A percentile compares a stretch with the other conserved stretches of the same genome.
phyloP scores from a whole-genome alignment of 2,329 filamentous ascomycete species.

The Cladosporium sp. region DNA sequence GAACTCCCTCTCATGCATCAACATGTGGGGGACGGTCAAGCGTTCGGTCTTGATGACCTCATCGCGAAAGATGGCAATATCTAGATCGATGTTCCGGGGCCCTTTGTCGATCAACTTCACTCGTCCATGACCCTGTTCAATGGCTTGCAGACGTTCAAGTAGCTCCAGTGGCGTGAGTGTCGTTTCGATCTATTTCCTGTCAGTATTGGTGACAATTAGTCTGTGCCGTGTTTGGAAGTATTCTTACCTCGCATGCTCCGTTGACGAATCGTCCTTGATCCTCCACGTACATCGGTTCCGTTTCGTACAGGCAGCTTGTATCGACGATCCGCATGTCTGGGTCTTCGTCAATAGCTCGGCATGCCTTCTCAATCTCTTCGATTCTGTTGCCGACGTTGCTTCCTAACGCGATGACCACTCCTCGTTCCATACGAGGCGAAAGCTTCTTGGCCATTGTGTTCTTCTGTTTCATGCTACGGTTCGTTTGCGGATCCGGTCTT shows the following conservation, averaged over 20 bases:
- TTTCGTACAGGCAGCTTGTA: slow-evolving; percentile 91
- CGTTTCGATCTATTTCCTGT: slow-evolving; percentile 66
- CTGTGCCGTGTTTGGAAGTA: background rate
- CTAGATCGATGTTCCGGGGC: slow-evolving; percentile 88
- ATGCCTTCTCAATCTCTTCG: slow-evolving; percentile 78
- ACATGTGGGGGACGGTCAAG: slow-evolving; percentile 74
- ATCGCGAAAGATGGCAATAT: slow-evolving; percentile 80
- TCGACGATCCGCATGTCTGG: slow-evolving; percentile 68
- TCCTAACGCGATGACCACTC: slow-evolving; percentile 69
- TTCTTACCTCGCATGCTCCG: slow-evolving; percentile 78
- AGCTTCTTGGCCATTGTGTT: no score
- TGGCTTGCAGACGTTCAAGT: slow-evolving; percentile 74
- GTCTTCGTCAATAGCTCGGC: slow-evolving; percentile 65
- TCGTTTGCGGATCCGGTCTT: no score
- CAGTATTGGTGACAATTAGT: slow-evolving; percentile 12
- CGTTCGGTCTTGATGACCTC: slow-evolving; percentile 63
- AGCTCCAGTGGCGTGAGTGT: slow-evolving; percentile 68
- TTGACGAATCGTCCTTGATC: slow-evolving; percentile 89
- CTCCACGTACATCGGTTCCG: slow-evolving; percentile 91
- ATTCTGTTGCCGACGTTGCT: slow-evolving; percentile 90
- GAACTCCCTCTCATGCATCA: slow-evolving; percentile 89
- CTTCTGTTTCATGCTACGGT: no score
- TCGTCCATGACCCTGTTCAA: slow-evolving; percentile 76
- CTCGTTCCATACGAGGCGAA: background rate
- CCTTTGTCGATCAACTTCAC: slow-evolving; percentile 88